Percentiles rank a stretch among this genome's conserved stretches.
Evolutionary conservation across 2,329 filamentous ascomycete genomes (phyloP).

Genomic region (Phialophora expanda): DNA sequence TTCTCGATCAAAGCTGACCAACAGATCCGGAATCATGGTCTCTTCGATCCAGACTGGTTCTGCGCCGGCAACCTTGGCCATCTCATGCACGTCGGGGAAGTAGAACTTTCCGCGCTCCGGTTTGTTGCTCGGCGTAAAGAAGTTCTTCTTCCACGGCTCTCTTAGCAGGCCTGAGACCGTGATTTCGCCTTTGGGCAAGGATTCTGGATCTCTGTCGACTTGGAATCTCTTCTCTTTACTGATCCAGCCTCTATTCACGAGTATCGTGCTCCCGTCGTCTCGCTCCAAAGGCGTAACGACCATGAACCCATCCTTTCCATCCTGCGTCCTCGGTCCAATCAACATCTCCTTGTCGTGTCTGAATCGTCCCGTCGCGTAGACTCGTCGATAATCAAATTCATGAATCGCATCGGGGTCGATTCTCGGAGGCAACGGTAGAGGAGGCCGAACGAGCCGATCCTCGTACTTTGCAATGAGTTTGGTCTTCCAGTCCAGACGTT

Average conservation of each 20-base stretch:
- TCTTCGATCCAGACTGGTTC: constrained; percentile 94
- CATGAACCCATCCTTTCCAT: constrained; percentile 87
- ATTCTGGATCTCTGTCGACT: constrained; percentile 62
- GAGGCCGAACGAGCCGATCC: constrained; percentile 83
- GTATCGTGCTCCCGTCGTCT: constrained; percentile 67
- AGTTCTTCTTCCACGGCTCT: constrained; percentile 95
- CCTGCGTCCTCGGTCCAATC: constrained; percentile 84
- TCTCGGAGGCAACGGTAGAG: constrained; percentile 80
- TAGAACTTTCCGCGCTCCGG: constrained; percentile 87
- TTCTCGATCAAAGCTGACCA: constrained; percentile 76
- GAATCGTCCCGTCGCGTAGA: constrained; percentile 74
- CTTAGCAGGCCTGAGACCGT: constrained; percentile 82
- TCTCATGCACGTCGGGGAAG: constrained; percentile 90
- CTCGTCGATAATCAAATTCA: constrained; percentile 90
- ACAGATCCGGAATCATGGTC: constrained; percentile 84
- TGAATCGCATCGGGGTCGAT: constrained; percentile 80
- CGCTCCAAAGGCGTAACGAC: constrained; percentile 91
- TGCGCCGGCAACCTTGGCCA: constrained; percentile 80
- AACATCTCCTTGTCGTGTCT: constrained; percentile 96
- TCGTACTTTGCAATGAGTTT: constrained; percentile 89
- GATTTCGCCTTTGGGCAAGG: constrained; percentile 72
- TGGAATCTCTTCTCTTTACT: constrained; percentile 73
- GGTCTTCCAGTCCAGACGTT: constrained; percentile 91
- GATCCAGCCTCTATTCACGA: constrained; percentile 94
- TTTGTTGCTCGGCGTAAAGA: constrained; percentile 91